Conservation (phyloP, 2,329 filamentous ascomycete genomes). For the Raffaelea arxii region DNA sequence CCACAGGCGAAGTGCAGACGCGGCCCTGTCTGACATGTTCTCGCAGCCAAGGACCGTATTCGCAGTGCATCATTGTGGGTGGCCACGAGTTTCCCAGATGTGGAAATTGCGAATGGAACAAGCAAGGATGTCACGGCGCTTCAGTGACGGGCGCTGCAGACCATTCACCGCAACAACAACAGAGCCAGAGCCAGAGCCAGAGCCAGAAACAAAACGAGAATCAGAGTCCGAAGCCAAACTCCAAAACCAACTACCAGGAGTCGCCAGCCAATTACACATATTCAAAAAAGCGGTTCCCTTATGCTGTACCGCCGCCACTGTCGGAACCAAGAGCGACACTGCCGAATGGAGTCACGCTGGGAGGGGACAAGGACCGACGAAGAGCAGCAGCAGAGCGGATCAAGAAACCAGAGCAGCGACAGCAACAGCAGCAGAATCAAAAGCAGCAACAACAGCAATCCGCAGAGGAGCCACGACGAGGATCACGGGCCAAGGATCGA, state of each 20-base stretch:
- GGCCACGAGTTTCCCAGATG: slow-evolving; percentile 34
- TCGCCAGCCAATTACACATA: too few relatives aligned
- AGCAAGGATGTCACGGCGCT: slow-evolving; percentile 18
- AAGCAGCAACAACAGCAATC: too few relatives aligned
- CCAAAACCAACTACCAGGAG: not conserved
- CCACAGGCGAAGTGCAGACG: slow-evolving; percentile 31
- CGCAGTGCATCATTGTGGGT: slow-evolving; percentile 33
- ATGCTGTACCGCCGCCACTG: too few relatives aligned
- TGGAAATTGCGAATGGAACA: slow-evolving; percentile 42
- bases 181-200: not conserved
- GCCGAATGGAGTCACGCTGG: too few relatives aligned
- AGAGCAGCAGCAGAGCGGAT: not conserved
- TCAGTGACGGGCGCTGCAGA: slow-evolving; percentile 1
- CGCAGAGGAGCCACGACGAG: not conserved
- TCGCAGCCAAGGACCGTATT: slow-evolving; percentile 32
- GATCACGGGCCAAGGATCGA: not conserved
- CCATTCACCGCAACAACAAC: not conserved
- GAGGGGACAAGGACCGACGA: too few relatives aligned
- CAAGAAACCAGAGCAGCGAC: not conserved
- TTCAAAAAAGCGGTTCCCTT: too few relatives aligned
- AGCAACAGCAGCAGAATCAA: too few relatives aligned
- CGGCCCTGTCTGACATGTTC: slow-evolving; percentile 31
- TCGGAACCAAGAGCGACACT: too few relatives aligned
- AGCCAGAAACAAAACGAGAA: too few relatives aligned
- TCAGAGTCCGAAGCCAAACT: not conserved